Evolutionary conservation across 306 rosid species (phyloP).

Genomic region (Dalbergia oliveri): DNA sequence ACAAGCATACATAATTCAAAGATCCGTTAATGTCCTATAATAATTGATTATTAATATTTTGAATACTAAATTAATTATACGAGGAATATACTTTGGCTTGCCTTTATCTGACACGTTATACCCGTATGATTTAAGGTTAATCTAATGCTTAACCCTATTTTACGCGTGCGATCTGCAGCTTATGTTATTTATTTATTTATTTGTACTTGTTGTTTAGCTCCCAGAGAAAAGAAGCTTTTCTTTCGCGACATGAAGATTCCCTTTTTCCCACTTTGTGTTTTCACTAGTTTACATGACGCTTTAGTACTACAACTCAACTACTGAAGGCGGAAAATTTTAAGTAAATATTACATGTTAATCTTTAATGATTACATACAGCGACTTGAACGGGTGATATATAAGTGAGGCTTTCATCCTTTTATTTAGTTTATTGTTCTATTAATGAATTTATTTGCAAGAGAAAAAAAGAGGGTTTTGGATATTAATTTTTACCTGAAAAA

Average conservation of each 20-base stretch:
- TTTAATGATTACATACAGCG: neutral
- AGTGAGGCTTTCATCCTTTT: neutral
- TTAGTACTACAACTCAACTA: neutral
- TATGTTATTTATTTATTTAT: neutral
- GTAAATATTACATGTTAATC: neutral
- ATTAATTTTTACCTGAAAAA: neutral
- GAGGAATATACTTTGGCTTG: conserved; percentile 23
- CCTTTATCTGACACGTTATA: conserved; percentile 42
- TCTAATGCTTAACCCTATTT: neutral
- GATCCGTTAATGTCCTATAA: conserved; percentile 6
- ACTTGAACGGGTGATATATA: neutral
- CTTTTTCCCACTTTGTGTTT: conserved; percentile 31
- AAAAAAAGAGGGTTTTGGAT: neutral
- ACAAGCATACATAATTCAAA: neutral
- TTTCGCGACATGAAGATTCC: conserved; percentile 3
- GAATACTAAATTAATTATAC: conserved; percentile 15
- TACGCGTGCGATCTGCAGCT: neutral
- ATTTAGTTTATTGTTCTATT: neutral
- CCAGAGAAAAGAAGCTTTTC: neutral
- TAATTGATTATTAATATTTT: neutral
- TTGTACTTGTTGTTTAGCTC: neutral
- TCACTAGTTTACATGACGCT: neutral
- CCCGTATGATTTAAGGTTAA: conserved; percentile 16
- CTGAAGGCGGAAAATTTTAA: neutral
- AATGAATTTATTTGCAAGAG: neutral